Percentiles rank a stretch among this genome's conserved stretches.
Evolutionary conservation across 2,329 filamentous ascomycete genomes (phyloP).

Genomic region (Sporothrix protearum): DNA sequence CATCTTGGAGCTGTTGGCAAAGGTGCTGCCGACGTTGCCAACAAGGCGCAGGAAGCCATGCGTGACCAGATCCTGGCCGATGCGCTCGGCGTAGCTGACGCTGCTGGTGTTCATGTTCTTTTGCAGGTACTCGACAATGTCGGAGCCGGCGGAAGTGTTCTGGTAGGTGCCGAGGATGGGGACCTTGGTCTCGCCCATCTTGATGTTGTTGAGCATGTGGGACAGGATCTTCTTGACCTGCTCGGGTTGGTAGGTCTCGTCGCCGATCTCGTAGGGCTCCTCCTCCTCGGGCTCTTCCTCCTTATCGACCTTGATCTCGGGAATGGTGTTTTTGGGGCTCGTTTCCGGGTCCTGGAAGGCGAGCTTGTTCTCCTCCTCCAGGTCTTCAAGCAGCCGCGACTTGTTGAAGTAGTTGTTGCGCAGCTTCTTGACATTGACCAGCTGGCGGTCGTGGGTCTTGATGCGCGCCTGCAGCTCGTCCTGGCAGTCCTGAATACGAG

Average conservation of each 20-base stretch:
- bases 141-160: conserved; percentile 85
- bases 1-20: conserved; percentile 96
- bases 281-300: conserved; percentile 63
- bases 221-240: conserved; percentile 86
- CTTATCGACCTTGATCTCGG: conserved; percentile 80
- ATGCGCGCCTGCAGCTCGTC: conserved; percentile 88
- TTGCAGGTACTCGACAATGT: conserved; percentile 94
- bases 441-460: conserved; percentile 89
- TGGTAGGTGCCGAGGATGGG: conserved; percentile 92
- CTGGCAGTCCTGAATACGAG: conserved; percentile 86
- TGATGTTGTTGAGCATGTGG: conserved; percentile 83
- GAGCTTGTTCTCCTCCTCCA: conserved; percentile 98
- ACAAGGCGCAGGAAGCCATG: conserved; percentile 85
- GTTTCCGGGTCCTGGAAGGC: conserved; percentile 84
- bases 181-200: conserved; percentile 86
- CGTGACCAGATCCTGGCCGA: conserved; percentile 86
- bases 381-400: conserved; percentile 88
- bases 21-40: conserved; percentile 90
- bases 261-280: conserved; percentile 83
- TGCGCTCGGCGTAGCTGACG: conserved; percentile 86
- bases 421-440: conserved; percentile 85
- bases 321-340: conserved; percentile 62
- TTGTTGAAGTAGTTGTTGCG: conserved; percentile 98
- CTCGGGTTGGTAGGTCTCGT: conserved; percentile 78
- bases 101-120: conserved; percentile 79